phyloP scores from a whole-genome alignment of 2,329 filamentous ascomycete species.

The Penicillium sp. region DNA sequence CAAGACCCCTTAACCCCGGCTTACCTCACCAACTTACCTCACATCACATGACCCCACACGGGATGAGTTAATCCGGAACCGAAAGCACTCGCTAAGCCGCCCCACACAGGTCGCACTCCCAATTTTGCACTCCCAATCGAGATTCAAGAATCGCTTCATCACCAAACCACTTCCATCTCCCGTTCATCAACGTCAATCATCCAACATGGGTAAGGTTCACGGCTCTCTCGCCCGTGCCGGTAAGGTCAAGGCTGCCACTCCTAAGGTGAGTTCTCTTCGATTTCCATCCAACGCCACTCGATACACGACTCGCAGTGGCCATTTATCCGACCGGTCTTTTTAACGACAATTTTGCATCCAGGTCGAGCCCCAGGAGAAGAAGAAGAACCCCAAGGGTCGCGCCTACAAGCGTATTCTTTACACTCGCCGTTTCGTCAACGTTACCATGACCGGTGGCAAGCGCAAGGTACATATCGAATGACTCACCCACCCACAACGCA shows the following conservation, averaged over 20 bases:
- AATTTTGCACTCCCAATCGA: slow-evolving; percentile 28
- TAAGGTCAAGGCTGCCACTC: slow-evolving; percentile 88
- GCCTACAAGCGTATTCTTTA: slow-evolving; percentile 96
- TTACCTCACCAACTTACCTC: slow-evolving; percentile 1
- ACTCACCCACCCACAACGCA: slow-evolving; percentile 12
- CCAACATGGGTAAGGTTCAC: slow-evolving; percentile 83
- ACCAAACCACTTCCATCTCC: slow-evolving; percentile 25
- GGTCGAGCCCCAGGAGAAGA: slow-evolving; percentile 65
- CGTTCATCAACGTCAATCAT: slow-evolving; percentile 28
- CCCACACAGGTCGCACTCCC: slow-evolving; percentile 28
- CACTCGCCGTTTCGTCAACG: slow-evolving; percentile 97
- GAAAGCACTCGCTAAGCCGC: slow-evolving; percentile 27
- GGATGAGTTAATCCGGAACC: slow-evolving; percentile 17
- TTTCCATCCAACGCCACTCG: slow-evolving; percentile 13
- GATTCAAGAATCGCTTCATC: slow-evolving; percentile 23
- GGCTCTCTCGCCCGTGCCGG: slow-evolving; percentile 92
- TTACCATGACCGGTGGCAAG: slow-evolving; percentile 97
- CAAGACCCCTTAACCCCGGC: slow-evolving; percentile 6
- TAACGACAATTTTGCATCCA: slow-evolving; percentile 23
- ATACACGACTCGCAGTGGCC: slow-evolving; percentile 9
- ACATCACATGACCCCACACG: slow-evolving; percentile 7
- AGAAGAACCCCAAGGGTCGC: slow-evolving; percentile 94
- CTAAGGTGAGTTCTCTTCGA: slow-evolving; percentile 33
- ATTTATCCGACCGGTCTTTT: slow-evolving; percentile 10
- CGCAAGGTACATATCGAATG: slow-evolving; percentile 68